These are phyloP conservation scores for Clitopilus passeckerianus DNA, from an alignment of 768 basidiomycete species.

Conservation along the genomic window DNA sequence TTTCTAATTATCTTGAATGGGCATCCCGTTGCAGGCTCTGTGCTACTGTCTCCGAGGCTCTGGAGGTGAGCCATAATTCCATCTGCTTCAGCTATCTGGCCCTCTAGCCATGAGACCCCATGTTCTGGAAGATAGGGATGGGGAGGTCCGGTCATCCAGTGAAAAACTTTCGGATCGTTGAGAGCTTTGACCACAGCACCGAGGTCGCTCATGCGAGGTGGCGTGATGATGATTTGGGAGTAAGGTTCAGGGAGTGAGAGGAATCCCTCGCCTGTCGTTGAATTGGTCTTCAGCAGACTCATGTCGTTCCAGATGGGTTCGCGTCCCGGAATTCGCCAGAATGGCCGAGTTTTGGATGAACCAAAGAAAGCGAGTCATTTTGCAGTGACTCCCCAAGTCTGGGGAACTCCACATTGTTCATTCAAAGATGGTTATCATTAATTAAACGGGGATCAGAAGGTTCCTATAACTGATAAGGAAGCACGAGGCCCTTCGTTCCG, in stretches of 20 bases:
- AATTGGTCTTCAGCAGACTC: constrained; percentile 19
- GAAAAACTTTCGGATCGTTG: constrained; percentile 30
- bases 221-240: constrained; percentile 42
- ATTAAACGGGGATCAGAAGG: too few species aligned
- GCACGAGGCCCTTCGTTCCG: too few species aligned
- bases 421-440: too few species aligned
- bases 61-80: constrained; percentile 16
- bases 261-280: constrained; percentile 41
- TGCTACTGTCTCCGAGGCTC: neutral
- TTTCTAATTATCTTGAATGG: constrained; percentile 43
- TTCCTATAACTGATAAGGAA: too few species aligned
- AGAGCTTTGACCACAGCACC: constrained; percentile 25
- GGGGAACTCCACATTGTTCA: too few species aligned
- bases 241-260: constrained; percentile 43
- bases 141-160: constrained; percentile 32
- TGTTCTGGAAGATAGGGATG: constrained; percentile 32
- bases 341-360: too few species aligned
- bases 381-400: too few species aligned
- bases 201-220: constrained; percentile 40
- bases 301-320: neutral
- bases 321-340: neutral
- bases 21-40: constrained; percentile 20
- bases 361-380: too few species aligned
- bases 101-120: constrained; percentile 12
- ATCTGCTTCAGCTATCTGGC: constrained; percentile 15